phyloP scores from a whole-genome alignment of 176 grass and related monocot species.

The Alloteropsis semialata region DNA sequence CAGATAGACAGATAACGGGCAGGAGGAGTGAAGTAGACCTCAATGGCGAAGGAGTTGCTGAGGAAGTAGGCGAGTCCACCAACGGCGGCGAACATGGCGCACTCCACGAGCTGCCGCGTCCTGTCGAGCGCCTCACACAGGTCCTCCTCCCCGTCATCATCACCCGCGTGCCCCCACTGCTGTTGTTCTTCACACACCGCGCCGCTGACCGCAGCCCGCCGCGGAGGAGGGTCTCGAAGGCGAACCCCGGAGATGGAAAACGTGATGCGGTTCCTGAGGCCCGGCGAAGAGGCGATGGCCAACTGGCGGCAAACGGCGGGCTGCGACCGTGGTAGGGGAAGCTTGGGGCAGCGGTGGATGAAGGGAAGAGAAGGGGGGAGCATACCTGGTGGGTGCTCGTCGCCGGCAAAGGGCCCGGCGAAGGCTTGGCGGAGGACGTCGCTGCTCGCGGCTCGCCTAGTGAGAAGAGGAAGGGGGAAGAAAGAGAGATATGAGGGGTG shows the following conservation, averaged over 20 bases:
- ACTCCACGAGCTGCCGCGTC: conserved; percentile 86
- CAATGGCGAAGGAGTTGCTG: conserved; percentile 81
- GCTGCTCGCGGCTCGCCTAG: too few relatives aligned
- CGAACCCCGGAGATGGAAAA: neutral
- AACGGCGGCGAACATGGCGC: conserved; percentile 93
- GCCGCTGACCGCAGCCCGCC: neutral
- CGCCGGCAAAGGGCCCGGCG: neutral
- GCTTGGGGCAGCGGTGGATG: neutral
- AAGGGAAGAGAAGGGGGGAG: neutral
- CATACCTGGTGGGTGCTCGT: neutral
- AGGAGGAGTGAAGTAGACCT: conserved; percentile 30
- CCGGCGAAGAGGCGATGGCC: neutral
- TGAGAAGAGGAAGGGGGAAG: neutral
- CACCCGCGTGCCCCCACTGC: neutral
- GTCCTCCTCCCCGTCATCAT: conserved; percentile 5
- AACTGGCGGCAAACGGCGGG: neutral
- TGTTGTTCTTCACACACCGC: neutral
- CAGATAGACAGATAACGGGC: neutral
- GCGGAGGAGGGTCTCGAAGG: too few relatives aligned
- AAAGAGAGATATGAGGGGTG: too few relatives aligned
- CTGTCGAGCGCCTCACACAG: conserved; percentile 42
- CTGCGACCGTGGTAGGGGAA: neutral
- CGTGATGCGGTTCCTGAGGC: neutral
- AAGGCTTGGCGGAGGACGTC: too few relatives aligned
- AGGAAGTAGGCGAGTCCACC: conserved; percentile 80